These are phyloP conservation scores for Rubus idaeus DNA, from an alignment of 306 rosid genomes.

Conservation along the genomic window DNA sequence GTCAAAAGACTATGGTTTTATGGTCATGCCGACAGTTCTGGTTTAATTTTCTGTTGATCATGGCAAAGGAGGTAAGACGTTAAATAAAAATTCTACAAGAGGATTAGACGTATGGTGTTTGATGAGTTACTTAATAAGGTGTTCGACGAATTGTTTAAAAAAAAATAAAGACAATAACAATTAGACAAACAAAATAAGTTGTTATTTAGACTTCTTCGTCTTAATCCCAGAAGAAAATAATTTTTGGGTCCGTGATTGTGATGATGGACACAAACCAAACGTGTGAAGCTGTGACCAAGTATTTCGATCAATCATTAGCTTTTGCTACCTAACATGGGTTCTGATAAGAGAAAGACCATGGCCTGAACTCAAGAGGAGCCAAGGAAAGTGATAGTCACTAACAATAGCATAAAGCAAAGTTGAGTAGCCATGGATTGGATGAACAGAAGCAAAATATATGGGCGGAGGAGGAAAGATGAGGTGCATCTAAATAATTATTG, in stretches of 20 bases:
- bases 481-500: constrained; percentile 76
- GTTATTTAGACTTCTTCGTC: background rate
- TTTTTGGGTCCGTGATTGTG: background rate
- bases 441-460: background rate
- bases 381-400: constrained; percentile 28
- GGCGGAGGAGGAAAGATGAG: constrained; percentile 45
- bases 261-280: constrained; percentile 1
- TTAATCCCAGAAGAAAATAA: background rate
- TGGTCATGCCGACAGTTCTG: constrained; percentile 36
- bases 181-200: background rate
- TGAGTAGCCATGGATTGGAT: constrained; percentile 39
- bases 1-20: constrained; percentile 34
- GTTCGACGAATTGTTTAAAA: background rate
- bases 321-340: constrained; percentile 23
- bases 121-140: background rate
- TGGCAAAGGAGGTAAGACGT: constrained; percentile 1
- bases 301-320: constrained; percentile 11
- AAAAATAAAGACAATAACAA: background rate
- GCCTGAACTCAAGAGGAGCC: constrained; percentile 12
- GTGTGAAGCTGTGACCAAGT: constrained; percentile 5
- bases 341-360: constrained; percentile 1
- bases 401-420: constrained; percentile 17
- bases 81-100: too few species aligned
- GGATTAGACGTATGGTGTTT: background rate
- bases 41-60: constrained; percentile 20